Evolutionary conservation across 257 asterid genomes (phyloP), one percentile per base, ranked within the genome.

Genomic region (Solanum chiquidenum): DNA sequence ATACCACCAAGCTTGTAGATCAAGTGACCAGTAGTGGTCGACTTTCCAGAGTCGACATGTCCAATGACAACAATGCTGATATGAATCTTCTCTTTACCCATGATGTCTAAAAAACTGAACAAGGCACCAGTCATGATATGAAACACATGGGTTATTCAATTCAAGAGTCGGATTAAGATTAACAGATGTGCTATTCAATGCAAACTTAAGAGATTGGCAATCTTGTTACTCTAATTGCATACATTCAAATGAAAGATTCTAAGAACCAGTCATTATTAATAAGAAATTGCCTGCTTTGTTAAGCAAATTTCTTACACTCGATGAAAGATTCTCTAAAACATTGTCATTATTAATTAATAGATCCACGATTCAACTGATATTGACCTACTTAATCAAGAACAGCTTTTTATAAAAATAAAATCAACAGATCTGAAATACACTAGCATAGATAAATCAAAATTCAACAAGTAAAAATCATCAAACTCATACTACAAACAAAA

Each of bases 11-110:
- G 93, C 93, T 93, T 93, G 91, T 93, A 93, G 92, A 93, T 92
- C 91, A 94, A 86, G 87, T 94, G 98, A 40, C 98, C 95, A 9
- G 96, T 93, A 87, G 98, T 94, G 85, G 98, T 94, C 0, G 95
- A 94, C 77, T 94, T 94, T 10, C 96, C 96, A 84, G 96, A 94
- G 92, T 93, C 95, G 80, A 91, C 95, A 82, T 94, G 97, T 46
- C 97, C 95, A 88, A 94, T 93, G 88, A 94, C 96, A 86, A 94
- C 96, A 27, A 94, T 92, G 92, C 85, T 94, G 4, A 94, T 94
- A 88, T 93, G 95, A 90, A 88, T 1, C 89, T 93, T 94, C 75
- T 93, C 96, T 34, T 94, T 94, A 88, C 95, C 97, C 97, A 94
- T 94, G 58, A 9, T 83, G 73, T 18, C 83, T 38, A 9, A 75